Conservation (phyloP, 1,139 yeast genomes). For the Yamadazyma membranifaciens region DNA sequence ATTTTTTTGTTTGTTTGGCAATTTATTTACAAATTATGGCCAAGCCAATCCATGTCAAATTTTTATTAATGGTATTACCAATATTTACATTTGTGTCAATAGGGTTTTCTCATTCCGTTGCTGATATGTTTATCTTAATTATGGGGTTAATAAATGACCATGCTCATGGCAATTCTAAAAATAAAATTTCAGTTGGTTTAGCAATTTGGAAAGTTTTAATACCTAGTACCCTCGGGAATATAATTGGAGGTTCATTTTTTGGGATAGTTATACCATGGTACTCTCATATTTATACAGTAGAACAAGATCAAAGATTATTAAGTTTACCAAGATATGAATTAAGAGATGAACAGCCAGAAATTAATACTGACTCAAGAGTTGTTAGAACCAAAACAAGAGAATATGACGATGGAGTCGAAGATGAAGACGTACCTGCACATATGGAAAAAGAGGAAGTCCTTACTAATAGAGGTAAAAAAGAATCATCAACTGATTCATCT, state of each 20-base stretch:
- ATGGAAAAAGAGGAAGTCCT: background rate
- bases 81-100: slow-evolving; percentile 69
- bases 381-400: slow-evolving; percentile 40
- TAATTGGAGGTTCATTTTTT: slow-evolving; percentile 67
- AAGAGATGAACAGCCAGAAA: slow-evolving; percentile 76
- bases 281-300: slow-evolving; percentile 67
- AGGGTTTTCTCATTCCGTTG: slow-evolving; percentile 79
- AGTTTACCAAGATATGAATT: slow-evolving; percentile 66
- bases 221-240: slow-evolving; percentile 69
- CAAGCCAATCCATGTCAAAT: slow-evolving; percentile 76
- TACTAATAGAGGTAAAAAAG: background rate
- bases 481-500: background rate
- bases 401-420: slow-evolving; percentile 10
- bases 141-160: slow-evolving; percentile 62
- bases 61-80: slow-evolving; percentile 62
- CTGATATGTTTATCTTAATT: slow-evolving; percentile 70
- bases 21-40: slow-evolving; percentile 75
- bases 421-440: background rate
- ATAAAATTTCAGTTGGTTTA: slow-evolving; percentile 51
- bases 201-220: slow-evolving; percentile 70
- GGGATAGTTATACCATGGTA: slow-evolving; percentile 66
- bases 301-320: slow-evolving; percentile 57
- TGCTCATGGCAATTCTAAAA: slow-evolving; percentile 32
- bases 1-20: slow-evolving; percentile 72
- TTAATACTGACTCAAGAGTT: slow-evolving; percentile 74